phyloP scores from a whole-genome alignment of 2,329 filamentous ascomycete species.

The Diplodia mutila region DNA sequence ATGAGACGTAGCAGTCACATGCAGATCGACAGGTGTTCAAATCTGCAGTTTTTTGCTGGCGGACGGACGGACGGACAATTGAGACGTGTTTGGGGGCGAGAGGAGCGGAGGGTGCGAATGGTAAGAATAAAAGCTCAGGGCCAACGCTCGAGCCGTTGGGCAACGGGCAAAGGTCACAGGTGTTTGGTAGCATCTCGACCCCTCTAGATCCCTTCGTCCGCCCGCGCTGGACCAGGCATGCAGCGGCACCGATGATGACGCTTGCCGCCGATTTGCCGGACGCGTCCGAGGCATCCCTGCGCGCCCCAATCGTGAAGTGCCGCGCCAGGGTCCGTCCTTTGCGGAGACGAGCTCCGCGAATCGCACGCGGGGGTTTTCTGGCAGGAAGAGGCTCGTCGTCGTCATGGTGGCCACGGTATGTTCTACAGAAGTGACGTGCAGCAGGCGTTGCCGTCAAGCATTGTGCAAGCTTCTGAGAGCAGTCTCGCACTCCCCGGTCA shows the following conservation, averaged over 20 bases:
- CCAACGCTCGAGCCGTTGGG: conserved; percentile 17
- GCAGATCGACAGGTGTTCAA: not conserved
- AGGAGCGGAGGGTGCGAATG: not conserved
- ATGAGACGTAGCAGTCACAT: conserved; percentile 11
- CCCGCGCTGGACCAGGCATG: conserved; percentile 19
- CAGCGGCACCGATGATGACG: conserved; percentile 19
- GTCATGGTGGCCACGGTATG: not conserved
- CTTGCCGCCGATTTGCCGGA: conserved; percentile 16
- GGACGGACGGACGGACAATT: not conserved
- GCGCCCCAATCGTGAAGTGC: not conserved
- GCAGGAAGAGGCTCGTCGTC: not conserved
- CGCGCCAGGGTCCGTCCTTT: conserved; percentile 14
- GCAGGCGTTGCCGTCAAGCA: not conserved
- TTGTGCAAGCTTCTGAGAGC: not conserved
- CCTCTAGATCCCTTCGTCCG: conserved; percentile 24
- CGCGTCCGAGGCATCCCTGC: conserved; percentile 5
- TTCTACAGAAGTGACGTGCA: not conserved
- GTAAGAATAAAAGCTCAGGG: conserved; percentile 2
- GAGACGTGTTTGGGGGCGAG: not conserved
- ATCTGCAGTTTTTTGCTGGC: not conserved
- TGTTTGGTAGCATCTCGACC: conserved; percentile 21
- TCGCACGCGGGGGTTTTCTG: not conserved
- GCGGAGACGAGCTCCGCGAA: not conserved
- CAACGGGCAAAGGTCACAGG: conserved; percentile 12
- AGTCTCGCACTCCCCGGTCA: not conserved